A percentile compares a stretch with the other conserved stretches of the same genome.
Evolutionary conservation across 2,329 filamentous ascomycete genomes (phyloP).

Genomic region (Pseudocercospora pini-densiflorae): DNA sequence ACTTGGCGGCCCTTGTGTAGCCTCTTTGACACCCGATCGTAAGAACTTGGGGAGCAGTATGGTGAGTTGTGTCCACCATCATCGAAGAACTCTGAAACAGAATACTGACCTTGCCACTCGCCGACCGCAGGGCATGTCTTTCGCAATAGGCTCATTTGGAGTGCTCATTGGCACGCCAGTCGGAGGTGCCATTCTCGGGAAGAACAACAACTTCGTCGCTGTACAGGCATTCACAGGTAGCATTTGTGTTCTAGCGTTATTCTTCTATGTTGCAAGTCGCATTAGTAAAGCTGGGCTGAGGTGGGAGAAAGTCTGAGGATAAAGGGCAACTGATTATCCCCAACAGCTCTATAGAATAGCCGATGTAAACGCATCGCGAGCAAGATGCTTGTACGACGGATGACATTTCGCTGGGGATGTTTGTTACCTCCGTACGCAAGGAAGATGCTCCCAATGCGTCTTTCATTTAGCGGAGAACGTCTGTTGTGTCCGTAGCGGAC

Average conservation of each 20-base stretch:
- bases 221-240: slow-evolving; percentile 27
- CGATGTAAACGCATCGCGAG: too few relatives aligned
- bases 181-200: slow-evolving; percentile 35
- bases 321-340: too few relatives aligned
- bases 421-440: too few relatives aligned
- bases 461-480: too few relatives aligned
- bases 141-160: slow-evolving; percentile 36
- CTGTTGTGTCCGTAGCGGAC: too few relatives aligned
- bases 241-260: not conserved
- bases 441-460: too few relatives aligned
- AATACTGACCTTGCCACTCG: not conserved
- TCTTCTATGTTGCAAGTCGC: not conserved
- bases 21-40: not conserved
- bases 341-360: too few relatives aligned
- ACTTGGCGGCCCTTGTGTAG: not conserved
- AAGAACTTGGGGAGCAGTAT: slow-evolving; percentile 10
- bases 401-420: too few relatives aligned
- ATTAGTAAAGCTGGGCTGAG: not conserved
- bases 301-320: not conserved
- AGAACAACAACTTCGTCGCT: slow-evolving; percentile 22
- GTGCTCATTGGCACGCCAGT: slow-evolving; percentile 39
- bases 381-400: too few relatives aligned
- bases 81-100: not conserved
- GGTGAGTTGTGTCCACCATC: slow-evolving; percentile 2
- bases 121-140: slow-evolving; percentile 22